Base-by-base conservation (phyloP, 2,329 filamentous ascomycete species). In the Sporothrix variecibatus region DNA sequence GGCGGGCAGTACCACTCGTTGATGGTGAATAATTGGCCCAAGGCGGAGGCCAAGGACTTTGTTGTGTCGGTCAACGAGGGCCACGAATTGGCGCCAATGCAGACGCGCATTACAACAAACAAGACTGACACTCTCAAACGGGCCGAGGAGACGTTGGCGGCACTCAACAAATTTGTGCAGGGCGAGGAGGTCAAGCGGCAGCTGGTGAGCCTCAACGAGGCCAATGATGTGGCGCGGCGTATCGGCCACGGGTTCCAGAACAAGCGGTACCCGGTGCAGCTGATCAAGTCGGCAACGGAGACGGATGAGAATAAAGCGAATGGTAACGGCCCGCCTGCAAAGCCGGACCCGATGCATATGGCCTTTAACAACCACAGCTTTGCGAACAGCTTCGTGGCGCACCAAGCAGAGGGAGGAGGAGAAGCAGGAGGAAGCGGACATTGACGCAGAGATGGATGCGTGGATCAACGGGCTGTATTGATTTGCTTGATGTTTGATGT, bases 181-280 rank as follows among this genome's bases (percentile, higher is more conserved):
- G 40, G 43, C 11, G 40, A 26, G 49, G 23, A 58, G 11, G 62
- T 72, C 43, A 84, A 83, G 76, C 84, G 88, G 38, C 84, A 84
- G 2, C 83, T 90, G 20, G 87, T 88, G 69, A 87, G 85, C 75
- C 82, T 89, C 67, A 84, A 86, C 78, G 86, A 89, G 78, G 87
- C 87, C 69, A 89, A 88, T 58, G 77, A 81, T 40, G 80, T 82
- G 12, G 78, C 79, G 9, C 72, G 75, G 72, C 78, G 81, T 12
- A 74, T 82, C 5, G 79, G 78, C 58, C 72, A 79, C 46, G 26
- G 31, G 1, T 72, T 64, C 34, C 60, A 72, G 60, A 23, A 53
- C 23, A 12, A 51, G 40, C 76, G 76, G 23, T 75, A 76, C 68
- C 60, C 60, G 28, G 53, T 60, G 17, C 26, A 49, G 28, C 26